Evolutionary conservation across 805 yeast genomes (phyloP), one percentile per base, ranked within the genome.

Genomic region (Cyberlindnera galapagoensis): DNA sequence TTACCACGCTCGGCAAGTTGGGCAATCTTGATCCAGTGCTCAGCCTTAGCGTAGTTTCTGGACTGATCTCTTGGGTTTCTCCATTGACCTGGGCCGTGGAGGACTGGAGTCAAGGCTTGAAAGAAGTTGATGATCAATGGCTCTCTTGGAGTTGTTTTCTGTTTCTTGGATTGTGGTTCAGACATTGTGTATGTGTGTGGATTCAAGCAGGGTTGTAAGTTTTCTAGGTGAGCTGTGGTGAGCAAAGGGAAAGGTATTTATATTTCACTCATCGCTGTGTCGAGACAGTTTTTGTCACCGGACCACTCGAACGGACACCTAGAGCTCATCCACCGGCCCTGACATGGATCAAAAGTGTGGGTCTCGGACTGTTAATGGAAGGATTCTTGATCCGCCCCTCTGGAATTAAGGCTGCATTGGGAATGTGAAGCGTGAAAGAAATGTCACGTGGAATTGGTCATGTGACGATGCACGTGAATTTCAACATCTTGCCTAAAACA

Each of bases 11-110:
- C 69, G 22, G 64, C 54, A 18, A 59, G 30, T 32, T 62, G 55
- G 6, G 67, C 69, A 9, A 63, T 38, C 26, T 62, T 49, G 27
- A 56, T 52, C 69, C 69, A 63, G 46, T 63, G 57, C 31, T 61
- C 64, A 18, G 49, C 42, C 37, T 48, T 44, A 22, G 33, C 22
- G 31, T 48, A 48, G 11, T 28, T 38, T 30, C 52, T 38, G 20
- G 47, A 42, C 31, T 46, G 43, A 26, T 48, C 52, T 26, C 51
- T 30, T 22, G 52, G 52, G 34, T 48, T 46, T 33, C 42, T 44
- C 52, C 52, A 47, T 31, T 47, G 52, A 11, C 52, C 52, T 25
- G 52, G 52, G 16, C 46, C 49, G 18, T 48, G 52, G 24, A 48
- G 34, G 7, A 48, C 49, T 14, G 52, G 52, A 7, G 51, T 44